Evolutionary conservation across 371 early-diverging fungal species (phyloP).

Genomic region (Circinella minor): DNA sequence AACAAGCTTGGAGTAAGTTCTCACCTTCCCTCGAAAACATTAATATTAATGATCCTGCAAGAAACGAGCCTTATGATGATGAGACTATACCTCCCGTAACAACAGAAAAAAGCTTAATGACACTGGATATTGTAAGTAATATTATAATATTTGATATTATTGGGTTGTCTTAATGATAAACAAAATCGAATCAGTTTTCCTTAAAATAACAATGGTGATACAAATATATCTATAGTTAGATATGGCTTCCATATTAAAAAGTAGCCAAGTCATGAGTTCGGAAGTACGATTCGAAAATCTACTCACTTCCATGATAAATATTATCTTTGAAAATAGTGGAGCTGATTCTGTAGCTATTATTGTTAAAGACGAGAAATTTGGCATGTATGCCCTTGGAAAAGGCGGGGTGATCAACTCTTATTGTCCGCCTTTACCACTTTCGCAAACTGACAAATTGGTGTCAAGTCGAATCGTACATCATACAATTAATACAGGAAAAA

Average conservation of each 20-base stretch:
- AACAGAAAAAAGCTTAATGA: conserved; percentile 46
- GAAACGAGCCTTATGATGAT: conserved; percentile 36
- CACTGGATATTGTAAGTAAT: conserved; percentile 46
- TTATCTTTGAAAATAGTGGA: conserved; percentile 48
- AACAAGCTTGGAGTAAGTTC: conserved; percentile 41
- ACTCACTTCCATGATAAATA: conserved; percentile 43
- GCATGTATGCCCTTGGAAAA: conserved; percentile 45
- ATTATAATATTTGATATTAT: background rate
- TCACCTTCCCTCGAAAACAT: conserved; percentile 19
- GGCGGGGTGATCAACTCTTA: conserved; percentile 39
- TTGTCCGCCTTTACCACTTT: conserved; percentile 39
- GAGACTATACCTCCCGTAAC: conserved; percentile 44
- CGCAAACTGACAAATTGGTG: conserved; percentile 37
- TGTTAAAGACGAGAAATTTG: conserved; percentile 48
- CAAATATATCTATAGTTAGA: conserved; percentile 16
- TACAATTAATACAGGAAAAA: conserved; percentile 44
- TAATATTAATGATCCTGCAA: background rate
- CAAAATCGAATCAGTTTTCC: background rate
- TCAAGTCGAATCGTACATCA: conserved; percentile 45
- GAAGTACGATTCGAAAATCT: conserved; percentile 49
- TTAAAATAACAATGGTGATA: background rate
- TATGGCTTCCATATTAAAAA: conserved; percentile 50
- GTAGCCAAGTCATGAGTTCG: conserved; percentile 49
- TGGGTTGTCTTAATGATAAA: background rate
- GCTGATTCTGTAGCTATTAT: conserved; percentile 51